Evolutionary conservation across 208 protist genomes (phyloP).

Genomic region (Crithidia fasciculata): DNA sequence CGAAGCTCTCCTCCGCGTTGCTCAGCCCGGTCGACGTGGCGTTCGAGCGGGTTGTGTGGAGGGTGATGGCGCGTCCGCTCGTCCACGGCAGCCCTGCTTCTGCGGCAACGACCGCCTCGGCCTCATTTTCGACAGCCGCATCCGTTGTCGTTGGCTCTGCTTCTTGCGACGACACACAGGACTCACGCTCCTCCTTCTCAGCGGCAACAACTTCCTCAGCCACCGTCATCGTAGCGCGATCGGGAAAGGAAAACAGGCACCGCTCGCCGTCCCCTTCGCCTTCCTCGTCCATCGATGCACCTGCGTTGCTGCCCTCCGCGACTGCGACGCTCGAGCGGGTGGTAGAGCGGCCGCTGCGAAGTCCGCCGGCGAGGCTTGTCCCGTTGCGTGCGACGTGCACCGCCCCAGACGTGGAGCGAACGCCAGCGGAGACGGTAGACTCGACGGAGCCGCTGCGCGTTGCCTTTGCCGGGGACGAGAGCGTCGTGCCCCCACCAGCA

Average conservation of each 20-base stretch:
- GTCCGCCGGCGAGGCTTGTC: neutral
- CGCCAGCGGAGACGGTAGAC: slow-evolving; percentile 17
- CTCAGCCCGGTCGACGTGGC: slow-evolving; percentile 70
- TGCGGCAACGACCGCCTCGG: neutral
- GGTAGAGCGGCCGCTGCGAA: slow-evolving; percentile 20
- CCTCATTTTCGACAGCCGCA: no score
- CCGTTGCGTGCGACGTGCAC: neutral
- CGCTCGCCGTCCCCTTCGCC: neutral
- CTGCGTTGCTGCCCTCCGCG: neutral
- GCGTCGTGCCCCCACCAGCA: neutral
- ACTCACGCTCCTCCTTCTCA: neutral
- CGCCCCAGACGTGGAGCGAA: neutral
- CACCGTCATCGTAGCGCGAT: neutral
- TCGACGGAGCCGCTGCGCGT: slow-evolving; percentile 18
- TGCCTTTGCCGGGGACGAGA: neutral
- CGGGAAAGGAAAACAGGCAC: slow-evolving; percentile 25
- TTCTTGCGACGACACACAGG: no score
- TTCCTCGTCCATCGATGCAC: slow-evolving; percentile 6
- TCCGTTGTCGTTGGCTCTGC: no score
- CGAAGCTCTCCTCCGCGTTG: slow-evolving; percentile 44
- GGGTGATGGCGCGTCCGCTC: slow-evolving; percentile 28
- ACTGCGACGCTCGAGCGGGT: slow-evolving; percentile 17
- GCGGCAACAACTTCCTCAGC: neutral
- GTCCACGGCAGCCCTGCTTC: slow-evolving; percentile 9
- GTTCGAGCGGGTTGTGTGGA: slow-evolving; percentile 66